Evolutionary conservation across 805 yeast species (phyloP), one percentile per base, ranked within the genome.

Genomic region (Lipomyces starkeyi): DNA sequence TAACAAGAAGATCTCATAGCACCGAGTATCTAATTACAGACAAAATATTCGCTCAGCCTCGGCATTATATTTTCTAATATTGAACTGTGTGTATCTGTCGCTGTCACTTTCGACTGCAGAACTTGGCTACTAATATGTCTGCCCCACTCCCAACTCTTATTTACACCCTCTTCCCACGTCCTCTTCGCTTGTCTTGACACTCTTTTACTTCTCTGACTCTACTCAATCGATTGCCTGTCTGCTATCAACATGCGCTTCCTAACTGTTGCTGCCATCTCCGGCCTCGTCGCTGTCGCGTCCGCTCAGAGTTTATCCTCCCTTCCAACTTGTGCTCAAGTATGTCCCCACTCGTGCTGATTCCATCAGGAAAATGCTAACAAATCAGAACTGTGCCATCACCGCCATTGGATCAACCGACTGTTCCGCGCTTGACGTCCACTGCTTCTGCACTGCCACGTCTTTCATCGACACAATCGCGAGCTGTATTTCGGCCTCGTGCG

Each of bases 271-370:
- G 59, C 65, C 29, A 25, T 40, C 34, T 14, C 56, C 47, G 63
- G 70, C 34, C 56, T 62, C 34, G 58, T 62, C 22, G 58, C 69
- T 43, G 29, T 58, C 53, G 71, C 62, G 25, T 13, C 63, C 37
- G 70, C 70, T 49, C 64, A 59, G 60, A 34, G 35, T 27, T 27
- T 64, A 58, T 25, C 63, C 32, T 52, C 20, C 37, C 66, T 68
- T 34, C 69, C 70, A 13, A 20, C 64, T 40, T 65, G 71, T 59
- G 68, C 71, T 17, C 61, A 67, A 57, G 66, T 63, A 43, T 37
- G 55, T 25, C 35, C n/a, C 58, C 7, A 3, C 25, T 34, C 27
- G 11, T 32, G 2, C 40, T 58, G 53, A 25, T 22, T 5, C n/a
- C 17, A 53, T 14, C 34, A 53, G 13, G 2, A 13, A 1, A 25